phyloP scores from a whole-genome alignment of 73 alveolate genomes.

The Diophrys appendiculata region DNA sequence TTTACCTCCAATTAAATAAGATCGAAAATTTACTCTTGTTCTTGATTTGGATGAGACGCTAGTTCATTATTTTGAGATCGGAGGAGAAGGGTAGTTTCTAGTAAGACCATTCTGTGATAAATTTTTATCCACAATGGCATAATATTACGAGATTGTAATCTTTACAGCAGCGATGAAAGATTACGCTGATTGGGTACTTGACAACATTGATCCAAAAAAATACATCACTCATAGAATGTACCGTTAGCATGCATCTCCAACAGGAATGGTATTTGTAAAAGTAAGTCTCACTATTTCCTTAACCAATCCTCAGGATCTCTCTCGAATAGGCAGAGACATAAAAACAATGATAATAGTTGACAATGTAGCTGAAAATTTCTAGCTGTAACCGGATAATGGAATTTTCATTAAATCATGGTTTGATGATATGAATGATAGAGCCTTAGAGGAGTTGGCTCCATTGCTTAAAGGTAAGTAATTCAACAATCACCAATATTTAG shows the following conservation, averaged over 20 bases:
- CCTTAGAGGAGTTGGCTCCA: slow-evolving; percentile 62
- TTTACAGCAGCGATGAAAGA: slow-evolving; percentile 96
- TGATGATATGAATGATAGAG: slow-evolving; percentile 73
- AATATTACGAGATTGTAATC: slow-evolving; percentile 90
- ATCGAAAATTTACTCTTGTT: slow-evolving; percentile 58
- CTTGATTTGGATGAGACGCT: slow-evolving; percentile 84
- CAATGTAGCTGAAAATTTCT: slow-evolving; percentile 75
- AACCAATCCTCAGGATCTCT: slow-evolving; percentile 62
- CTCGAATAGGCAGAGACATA: slow-evolving; percentile 65
- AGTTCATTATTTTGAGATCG: slow-evolving; percentile 54
- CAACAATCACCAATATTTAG: no score
- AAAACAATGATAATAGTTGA: slow-evolving; percentile 62
- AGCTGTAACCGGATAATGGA: slow-evolving; percentile 74
- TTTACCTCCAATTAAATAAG: slow-evolving; percentile 33
- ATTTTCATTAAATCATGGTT: slow-evolving; percentile 69
- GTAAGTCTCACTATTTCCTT: no score
- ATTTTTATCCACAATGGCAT: slow-evolving; percentile 78
- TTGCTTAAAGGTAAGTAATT: slow-evolving; percentile 64
- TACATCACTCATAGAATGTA: slow-evolving; percentile 78
- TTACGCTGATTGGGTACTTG: slow-evolving; percentile 96
- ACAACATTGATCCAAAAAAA: slow-evolving; percentile 85
- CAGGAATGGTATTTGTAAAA: slow-evolving; percentile 81
- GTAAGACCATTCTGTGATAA: slow-evolving; percentile 94
- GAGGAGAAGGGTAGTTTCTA: slow-evolving; percentile 60
- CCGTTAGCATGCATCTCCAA: slow-evolving; percentile 81